Evolutionary conservation across 176 grass and related monocot genomes (phyloP), one percentile per base, ranked within the genome.

Genomic region (Ananas comosus): DNA sequence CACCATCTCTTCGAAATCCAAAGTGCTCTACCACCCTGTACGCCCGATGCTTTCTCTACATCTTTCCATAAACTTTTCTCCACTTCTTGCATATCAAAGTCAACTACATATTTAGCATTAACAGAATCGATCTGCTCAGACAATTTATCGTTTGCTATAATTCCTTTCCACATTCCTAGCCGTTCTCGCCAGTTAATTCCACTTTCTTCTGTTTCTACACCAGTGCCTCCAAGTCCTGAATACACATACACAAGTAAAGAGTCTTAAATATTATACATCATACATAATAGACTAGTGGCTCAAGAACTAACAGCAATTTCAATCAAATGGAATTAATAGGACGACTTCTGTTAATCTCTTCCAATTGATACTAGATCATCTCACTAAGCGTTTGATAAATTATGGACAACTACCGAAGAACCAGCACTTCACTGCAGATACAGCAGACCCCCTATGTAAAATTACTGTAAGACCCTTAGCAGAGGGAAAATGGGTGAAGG

Each of bases 71-170:
- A 74, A 80, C 78, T 80, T 56, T 59, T 80, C 70, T 80, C 78
- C 42, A 80, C 78, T 80, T 80, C 78, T 57, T 80, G 51, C 78
- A 80, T 80, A 80, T 80, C 78, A 80, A 80, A 80, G 51, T 80
- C 78, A 80, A 80, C 70, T 67, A 80, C 78, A 68, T 80, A 80
- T 66, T 80, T 80, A n/a, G 78, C 78, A 80, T 58, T 74, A 56
- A 67, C 33, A 42, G 68, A 74, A 67, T 73, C 70, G 13, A 80
- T 80, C 53, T 72, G 78, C 64, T 80, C 78, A 28, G 70, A 13
- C 63, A 72, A 14, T 80, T 73, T 80, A 22, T 80, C 78, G 50
- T 80, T 67, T 48, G 18, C 16, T 4, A 80, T 50, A 59, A 80
- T 74, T 80, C 73, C 70, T 59, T 73, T 68, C 78, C 78, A 80